Conservation (phyloP, 2,329 filamentous ascomycete genomes). For the Pseudogymnoascus sp. region DNA sequence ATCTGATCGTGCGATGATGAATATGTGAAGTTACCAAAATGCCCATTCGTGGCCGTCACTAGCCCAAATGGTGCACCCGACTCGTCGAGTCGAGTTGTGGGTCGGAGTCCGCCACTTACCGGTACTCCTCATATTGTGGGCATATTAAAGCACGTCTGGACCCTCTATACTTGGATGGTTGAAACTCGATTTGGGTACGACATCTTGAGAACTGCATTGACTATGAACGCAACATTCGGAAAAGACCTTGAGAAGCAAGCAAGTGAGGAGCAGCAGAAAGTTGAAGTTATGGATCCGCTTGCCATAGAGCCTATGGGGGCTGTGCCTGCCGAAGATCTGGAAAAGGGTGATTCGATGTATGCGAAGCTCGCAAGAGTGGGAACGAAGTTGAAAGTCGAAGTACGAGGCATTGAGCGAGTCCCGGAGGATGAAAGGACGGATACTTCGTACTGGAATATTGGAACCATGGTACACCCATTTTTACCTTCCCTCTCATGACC, state of each 20-base stretch:
- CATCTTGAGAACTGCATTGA: neutral
- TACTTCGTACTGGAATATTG: conserved; percentile 56
- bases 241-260: neutral
- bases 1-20: neutral
- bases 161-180: neutral
- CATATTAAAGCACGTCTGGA: neutral
- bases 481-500: neutral
- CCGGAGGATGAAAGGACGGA: conserved; percentile 62
- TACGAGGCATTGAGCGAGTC: conserved; percentile 68
- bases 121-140: neutral
- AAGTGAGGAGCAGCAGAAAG: neutral
- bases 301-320: neutral
- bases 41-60: neutral
- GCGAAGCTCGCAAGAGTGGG: conserved; percentile 55
- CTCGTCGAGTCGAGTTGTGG: neutral
- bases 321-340: neutral
- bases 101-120: neutral
- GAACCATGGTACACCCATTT: conserved; percentile 54
- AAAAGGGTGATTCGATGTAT: conserved; percentile 41
- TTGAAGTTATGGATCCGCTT: neutral
- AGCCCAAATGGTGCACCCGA: neutral
- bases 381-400: conserved; percentile 59
- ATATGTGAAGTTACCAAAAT: neutral
- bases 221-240: neutral
- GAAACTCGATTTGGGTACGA: neutral